Conservation (phyloP, 805 yeast species). For the Yarrowia hollandica region DNA sequence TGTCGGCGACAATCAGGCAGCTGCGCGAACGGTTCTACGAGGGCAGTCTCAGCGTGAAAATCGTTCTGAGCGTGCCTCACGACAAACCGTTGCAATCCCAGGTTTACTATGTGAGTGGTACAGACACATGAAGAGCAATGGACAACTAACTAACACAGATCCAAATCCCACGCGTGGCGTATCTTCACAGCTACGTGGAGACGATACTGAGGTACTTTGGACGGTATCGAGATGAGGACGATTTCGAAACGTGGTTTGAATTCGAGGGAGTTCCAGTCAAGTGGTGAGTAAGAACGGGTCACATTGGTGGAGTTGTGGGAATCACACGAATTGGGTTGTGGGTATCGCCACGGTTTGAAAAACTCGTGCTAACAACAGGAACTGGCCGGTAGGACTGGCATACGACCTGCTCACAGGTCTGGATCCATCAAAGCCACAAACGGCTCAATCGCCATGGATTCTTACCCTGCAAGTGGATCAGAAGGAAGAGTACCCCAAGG, state of each 20-base stretch:
- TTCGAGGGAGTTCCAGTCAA: constrained; percentile 61
- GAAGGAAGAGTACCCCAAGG: constrained; percentile 48
- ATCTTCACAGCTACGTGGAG: constrained; percentile 16
- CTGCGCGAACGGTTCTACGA: constrained; percentile 22
- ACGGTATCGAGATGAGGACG: constrained; percentile 11
- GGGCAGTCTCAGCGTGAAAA: constrained; percentile 7
- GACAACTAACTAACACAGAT: neutral
- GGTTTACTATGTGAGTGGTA: constrained; percentile 12
- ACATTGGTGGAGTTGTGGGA: neutral
- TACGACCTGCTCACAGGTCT: constrained; percentile 55
- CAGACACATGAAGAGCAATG: neutral
- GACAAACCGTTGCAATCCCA: neutral
- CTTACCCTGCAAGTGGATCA: constrained; percentile 54
- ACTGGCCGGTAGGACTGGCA: constrained; percentile 69
- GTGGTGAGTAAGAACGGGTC: constrained; percentile 50
- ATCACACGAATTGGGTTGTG: neutral
- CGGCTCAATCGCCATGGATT: constrained; percentile 30
- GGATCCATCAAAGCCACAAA: constrained; percentile 39
- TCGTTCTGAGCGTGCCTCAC: constrained; percentile 10
- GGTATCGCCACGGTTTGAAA: neutral
- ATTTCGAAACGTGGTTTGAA: constrained; percentile 61
- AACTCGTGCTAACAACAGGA: constrained; percentile 37
- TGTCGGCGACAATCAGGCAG: constrained; percentile 25
- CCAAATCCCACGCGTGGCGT: constrained; percentile 11
- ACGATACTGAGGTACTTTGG: constrained; percentile 13